These are phyloP conservation scores for Torulaspora microellipsoides DNA, from an alignment of 805 yeast species.

Conservation along the genomic window DNA sequence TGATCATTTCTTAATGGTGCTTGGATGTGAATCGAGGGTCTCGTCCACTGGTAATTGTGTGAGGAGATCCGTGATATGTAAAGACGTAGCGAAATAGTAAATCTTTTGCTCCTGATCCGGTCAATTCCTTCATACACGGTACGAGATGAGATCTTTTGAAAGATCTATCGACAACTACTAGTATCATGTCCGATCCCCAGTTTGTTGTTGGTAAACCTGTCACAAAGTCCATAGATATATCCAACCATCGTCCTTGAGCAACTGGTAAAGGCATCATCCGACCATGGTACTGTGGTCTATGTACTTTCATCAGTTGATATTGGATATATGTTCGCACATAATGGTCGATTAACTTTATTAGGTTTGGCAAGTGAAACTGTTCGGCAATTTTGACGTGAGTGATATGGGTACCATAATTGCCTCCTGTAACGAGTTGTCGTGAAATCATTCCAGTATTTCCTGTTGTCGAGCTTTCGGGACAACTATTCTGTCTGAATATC, in stretches of 20 bases:
- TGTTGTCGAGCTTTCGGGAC: no score
- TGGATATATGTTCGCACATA: neutral
- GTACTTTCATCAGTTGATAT: no score
- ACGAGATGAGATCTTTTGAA: conserved; percentile 17
- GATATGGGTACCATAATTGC: conserved; percentile 11
- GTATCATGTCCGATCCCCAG: conserved; percentile 5
- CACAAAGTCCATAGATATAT: conserved; percentile 17
- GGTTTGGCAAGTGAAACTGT: conserved; percentile 8
- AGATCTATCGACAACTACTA: conserved; percentile 18
- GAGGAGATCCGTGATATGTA: conserved; percentile 16
- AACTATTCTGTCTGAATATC: no score
- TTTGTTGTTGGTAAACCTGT: conserved; percentile 12
- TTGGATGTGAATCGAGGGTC: no score
- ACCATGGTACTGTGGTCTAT: conserved; percentile 6
- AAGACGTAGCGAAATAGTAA: conserved; percentile 10
- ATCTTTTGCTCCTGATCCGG: conserved; percentile 14
- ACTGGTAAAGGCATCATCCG: conserved; percentile 7
- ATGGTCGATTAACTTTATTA: neutral
- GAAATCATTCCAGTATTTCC: conserved; percentile 1
- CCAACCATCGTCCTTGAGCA: conserved; percentile 18
- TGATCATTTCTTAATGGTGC: no score
- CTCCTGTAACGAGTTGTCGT: conserved; percentile 10
- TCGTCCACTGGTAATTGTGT: neutral
- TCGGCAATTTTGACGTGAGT: conserved; percentile 8
- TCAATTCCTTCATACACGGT: conserved; percentile 7